These are phyloP conservation scores for Aspergillus avenaceus DNA, from an alignment of 495 filamentous ascomycete genomes.

Conservation along the genomic window DNA sequence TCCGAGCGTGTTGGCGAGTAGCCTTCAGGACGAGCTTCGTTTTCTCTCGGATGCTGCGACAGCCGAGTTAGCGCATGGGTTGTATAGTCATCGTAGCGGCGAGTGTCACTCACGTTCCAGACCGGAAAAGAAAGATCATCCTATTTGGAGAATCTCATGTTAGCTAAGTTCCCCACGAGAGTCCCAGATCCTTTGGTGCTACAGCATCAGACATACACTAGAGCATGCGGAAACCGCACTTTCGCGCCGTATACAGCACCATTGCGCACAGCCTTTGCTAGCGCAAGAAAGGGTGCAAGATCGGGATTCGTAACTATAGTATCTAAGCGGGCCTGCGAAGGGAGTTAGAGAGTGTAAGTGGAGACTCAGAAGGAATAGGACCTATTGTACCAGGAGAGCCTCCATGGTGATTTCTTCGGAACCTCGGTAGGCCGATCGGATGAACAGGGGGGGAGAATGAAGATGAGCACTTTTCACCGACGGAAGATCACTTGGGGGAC, in stretches of 20 bases:
- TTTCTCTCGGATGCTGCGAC: conserved; percentile 69
- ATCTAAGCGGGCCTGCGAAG: conserved; percentile 48
- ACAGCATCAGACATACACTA: conserved; percentile 59
- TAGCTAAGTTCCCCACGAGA: not conserved
- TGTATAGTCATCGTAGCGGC: not conserved
- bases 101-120: conserved; percentile 61
- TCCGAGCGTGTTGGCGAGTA: conserved; percentile 84
- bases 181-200: not conserved
- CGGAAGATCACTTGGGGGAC: conserved; percentile 10
- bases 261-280: conserved; percentile 92
- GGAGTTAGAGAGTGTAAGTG: conserved; percentile 1
- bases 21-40: conserved; percentile 71
- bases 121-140: conserved; percentile 94
- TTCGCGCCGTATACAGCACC: conserved; percentile 95
- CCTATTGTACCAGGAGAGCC: conserved; percentile 30
- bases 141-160: conserved; percentile 32
- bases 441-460: conserved; percentile 1
- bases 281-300: conserved; percentile 74
- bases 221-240: conserved; percentile 95
- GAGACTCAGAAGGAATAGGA: not conserved
- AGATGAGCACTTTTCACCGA: conserved; percentile 9
- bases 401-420: conserved; percentile 32
- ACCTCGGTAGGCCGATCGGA: conserved; percentile 29
- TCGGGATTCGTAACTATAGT: conserved; percentile 73
- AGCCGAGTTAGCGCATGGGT: conserved; percentile 7